Evolutionary conservation across 2,329 filamentous ascomycete species (phyloP).

Genomic region (Pestalotiopsis sp.): DNA sequence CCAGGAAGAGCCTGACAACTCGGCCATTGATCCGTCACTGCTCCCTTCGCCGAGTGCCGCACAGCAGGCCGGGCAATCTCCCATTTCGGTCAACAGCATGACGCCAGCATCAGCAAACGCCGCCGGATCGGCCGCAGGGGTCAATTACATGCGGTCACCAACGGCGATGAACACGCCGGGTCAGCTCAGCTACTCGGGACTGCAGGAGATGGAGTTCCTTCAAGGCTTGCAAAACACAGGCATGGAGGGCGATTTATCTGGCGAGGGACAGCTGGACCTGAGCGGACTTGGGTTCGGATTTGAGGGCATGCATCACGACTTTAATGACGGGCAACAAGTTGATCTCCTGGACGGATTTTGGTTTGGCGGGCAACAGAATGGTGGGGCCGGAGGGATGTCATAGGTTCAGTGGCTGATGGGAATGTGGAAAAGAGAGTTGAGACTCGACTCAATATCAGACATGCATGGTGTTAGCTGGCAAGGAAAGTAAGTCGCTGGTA

Average conservation of each 20-base stretch:
- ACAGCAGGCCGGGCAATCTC: constrained; percentile 28
- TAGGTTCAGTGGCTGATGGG: neutral
- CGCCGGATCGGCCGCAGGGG: constrained; percentile 18
- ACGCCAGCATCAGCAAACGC: constrained; percentile 33
- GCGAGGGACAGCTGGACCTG: constrained; percentile 60
- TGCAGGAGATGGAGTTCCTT: constrained; percentile 57
- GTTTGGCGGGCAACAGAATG: constrained; percentile 59
- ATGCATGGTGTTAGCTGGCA: neutral
- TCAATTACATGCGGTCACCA: constrained; percentile 21
- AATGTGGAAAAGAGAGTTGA: neutral
- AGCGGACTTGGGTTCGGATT: constrained; percentile 65
- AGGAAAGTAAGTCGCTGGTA: neutral
- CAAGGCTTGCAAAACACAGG: constrained; percentile 42
- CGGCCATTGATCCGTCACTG: constrained; percentile 44
- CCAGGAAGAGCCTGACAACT: constrained; percentile 29
- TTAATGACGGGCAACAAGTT: constrained; percentile 59
- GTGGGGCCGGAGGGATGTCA: constrained; percentile 15
- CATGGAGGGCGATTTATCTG: constrained; percentile 26
- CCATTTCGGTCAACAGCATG: constrained; percentile 33
- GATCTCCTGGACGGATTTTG: constrained; percentile 75
- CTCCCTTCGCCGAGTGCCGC: constrained; percentile 46
- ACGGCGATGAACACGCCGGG: constrained; percentile 26
- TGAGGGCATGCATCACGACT: constrained; percentile 65
- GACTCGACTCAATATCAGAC: neutral
- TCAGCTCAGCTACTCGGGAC: constrained; percentile 43